A percentile compares a stretch with the other conserved stretches of the same genome.
These are phyloP conservation scores for Stephania japonica DNA, from an alignment of 164 flowering plant species.

Conservation along the genomic window DNA sequence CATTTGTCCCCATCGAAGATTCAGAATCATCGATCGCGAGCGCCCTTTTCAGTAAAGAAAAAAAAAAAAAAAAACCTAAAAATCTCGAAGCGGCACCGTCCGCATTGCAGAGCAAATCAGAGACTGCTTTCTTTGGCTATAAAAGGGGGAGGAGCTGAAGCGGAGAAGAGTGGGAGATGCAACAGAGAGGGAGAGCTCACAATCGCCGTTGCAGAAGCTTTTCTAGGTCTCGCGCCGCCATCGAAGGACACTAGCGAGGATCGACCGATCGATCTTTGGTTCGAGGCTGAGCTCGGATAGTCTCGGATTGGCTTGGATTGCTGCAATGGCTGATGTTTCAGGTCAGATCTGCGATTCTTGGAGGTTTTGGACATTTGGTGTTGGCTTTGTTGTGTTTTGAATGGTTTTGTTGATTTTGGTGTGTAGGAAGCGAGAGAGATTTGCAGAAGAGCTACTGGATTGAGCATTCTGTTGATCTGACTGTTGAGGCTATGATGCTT, in stretches of 20 bases:
- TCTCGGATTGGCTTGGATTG: neutral
- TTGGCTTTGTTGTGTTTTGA: neutral
- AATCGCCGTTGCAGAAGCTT: constrained; percentile 81
- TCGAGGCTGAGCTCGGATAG: neutral
- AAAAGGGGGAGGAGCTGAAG: neutral
- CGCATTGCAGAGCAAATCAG: too few species aligned
- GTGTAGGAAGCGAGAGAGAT: constrained; percentile 48
- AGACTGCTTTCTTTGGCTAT: too few species aligned
- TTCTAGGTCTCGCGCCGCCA: constrained; percentile 74
- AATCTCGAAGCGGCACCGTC: neutral
- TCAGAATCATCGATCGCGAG: too few species aligned
- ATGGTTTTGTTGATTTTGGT: neutral
- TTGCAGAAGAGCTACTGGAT: constrained; percentile 80
- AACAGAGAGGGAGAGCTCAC: constrained; percentile 54
- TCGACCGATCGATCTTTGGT: neutral
- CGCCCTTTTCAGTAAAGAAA: neutral
- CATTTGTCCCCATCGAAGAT: too few species aligned
- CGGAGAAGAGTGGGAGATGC: constrained; percentile 36
- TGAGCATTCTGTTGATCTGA: constrained; percentile 69
- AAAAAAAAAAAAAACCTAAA: too few species aligned
- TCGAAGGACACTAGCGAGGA: constrained; percentile 48
- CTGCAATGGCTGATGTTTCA: constrained; percentile 23
- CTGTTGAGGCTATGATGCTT: constrained; percentile 96
- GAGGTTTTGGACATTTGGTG: neutral
- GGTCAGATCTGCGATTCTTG: constrained; percentile 17